Percentiles rank a stretch among this genome's conserved stretches.
phyloP scores from a whole-genome alignment of 805 yeast genomes.

The Teunomyces lycoperdinae region DNA sequence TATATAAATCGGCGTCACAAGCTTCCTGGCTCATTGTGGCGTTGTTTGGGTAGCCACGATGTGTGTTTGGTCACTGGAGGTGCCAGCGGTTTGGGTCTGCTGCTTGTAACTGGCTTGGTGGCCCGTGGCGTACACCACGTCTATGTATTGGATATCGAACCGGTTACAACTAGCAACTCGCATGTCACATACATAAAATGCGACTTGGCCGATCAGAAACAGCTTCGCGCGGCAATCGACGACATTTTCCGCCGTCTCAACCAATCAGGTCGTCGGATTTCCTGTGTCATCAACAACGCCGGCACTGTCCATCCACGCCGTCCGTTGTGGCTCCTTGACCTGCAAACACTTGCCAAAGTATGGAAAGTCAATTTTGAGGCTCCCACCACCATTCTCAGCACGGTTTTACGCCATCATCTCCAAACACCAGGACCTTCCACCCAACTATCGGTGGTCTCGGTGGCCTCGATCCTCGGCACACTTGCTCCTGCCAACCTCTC shows the following conservation, averaged over 20 bases:
- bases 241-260: constrained; percentile 8
- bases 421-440: constrained; percentile 14
- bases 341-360: constrained; percentile 18
- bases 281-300: constrained; percentile 47
- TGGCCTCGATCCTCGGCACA: constrained; percentile 48
- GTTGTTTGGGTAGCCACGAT: not conserved
- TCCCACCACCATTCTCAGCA: constrained; percentile 22
- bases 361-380: constrained; percentile 27
- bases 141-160: constrained; percentile 29
- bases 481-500: constrained; percentile 49
- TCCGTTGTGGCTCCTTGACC: constrained; percentile 22
- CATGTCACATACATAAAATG: constrained; percentile 21
- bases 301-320: constrained; percentile 40
- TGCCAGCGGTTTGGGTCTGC: constrained; percentile 47
- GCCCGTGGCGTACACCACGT: constrained; percentile 17
- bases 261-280: constrained; percentile 12
- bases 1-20: too few species aligned
- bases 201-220: constrained; percentile 19
- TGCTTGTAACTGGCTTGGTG: constrained; percentile 28
- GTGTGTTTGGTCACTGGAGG: constrained; percentile 50
- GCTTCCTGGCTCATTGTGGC: constrained; percentile 4
- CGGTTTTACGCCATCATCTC: constrained; percentile 12
- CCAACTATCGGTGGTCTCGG: constrained; percentile 36
- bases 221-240: constrained; percentile 13
- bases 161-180: not conserved